Percentiles rank a stretch among this genome's conserved stretches.
Evolutionary conservation across 2,329 filamentous ascomycete genomes (phyloP).

Genomic region (Paecilomyces sp.): DNA sequence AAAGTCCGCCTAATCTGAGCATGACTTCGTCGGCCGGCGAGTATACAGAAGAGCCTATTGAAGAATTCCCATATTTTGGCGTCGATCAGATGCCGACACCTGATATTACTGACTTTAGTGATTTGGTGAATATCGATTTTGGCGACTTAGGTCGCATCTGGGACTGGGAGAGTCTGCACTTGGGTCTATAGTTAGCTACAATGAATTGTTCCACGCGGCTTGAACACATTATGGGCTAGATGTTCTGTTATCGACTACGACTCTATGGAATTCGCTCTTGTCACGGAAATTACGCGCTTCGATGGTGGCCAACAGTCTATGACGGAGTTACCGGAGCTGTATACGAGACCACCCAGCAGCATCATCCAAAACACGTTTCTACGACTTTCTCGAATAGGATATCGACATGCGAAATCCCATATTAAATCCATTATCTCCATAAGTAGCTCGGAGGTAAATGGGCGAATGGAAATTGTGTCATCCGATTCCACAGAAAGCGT

Average conservation of each 20-base stretch:
- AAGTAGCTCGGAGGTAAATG: background rate
- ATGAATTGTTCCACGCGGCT: background rate
- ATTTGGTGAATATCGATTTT: conserved; percentile 14
- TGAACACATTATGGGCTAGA: background rate
- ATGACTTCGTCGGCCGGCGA: background rate
- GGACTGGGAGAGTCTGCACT: conserved; percentile 19
- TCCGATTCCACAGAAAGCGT: background rate
- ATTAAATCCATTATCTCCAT: background rate
- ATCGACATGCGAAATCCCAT: background rate
- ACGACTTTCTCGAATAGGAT: background rate
- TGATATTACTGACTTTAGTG: conserved; percentile 5
- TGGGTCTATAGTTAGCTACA: conserved; percentile 6
- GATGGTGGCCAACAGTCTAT: background rate
- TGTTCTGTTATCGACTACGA: background rate
- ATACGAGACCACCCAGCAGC: background rate
- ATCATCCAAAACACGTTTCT: background rate
- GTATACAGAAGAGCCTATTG: background rate
- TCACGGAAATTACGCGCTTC: background rate
- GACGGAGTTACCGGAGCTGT: background rate
- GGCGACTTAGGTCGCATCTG: conserved; percentile 20
- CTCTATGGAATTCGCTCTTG: background rate
- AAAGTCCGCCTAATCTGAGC: background rate
- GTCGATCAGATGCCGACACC: conserved; percentile 5
- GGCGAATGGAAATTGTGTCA: background rate
- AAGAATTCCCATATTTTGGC: conserved; percentile 2